phyloP scores from a whole-genome alignment of 305 asterid genomes.

The Solanum hybrid region DNA sequence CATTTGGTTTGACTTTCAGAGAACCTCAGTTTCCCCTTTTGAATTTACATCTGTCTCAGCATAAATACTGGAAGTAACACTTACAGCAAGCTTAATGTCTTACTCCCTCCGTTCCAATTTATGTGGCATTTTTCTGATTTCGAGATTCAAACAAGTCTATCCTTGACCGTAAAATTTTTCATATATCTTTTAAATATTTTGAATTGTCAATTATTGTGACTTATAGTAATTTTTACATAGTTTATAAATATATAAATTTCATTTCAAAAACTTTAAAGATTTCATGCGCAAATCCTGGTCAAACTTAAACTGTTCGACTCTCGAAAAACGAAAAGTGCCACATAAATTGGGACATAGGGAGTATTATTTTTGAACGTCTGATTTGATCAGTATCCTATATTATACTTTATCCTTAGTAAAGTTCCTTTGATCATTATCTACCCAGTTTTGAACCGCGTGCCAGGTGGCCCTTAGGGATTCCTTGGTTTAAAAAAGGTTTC shows the following conservation, averaged over 20 bases:
- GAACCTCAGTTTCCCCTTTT: neutral
- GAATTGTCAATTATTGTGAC: neutral
- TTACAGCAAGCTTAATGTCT: neutral
- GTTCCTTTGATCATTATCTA: neutral
- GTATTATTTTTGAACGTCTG: neutral
- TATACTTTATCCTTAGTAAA: neutral
- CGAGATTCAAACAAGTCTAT: neutral
- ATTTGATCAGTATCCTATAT: neutral
- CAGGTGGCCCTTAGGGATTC: neutral
- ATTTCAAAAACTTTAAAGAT: neutral
- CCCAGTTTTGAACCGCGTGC: neutral
- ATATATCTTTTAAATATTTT: neutral
- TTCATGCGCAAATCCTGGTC: neutral
- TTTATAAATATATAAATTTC: neutral
- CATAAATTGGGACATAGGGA: neutral
- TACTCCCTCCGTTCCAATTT: neutral
- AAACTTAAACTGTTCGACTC: neutral
- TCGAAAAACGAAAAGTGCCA: neutral
- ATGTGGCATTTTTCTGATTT: neutral
- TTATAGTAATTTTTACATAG: neutral
- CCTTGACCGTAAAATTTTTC: neutral
- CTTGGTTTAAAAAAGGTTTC: neutral
- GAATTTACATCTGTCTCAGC: neutral
- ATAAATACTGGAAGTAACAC: neutral
- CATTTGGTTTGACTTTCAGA: neutral